phyloP scores from a whole-genome alignment of 2,329 filamentous ascomycete genomes.

The Botrytis sinoallii region DNA sequence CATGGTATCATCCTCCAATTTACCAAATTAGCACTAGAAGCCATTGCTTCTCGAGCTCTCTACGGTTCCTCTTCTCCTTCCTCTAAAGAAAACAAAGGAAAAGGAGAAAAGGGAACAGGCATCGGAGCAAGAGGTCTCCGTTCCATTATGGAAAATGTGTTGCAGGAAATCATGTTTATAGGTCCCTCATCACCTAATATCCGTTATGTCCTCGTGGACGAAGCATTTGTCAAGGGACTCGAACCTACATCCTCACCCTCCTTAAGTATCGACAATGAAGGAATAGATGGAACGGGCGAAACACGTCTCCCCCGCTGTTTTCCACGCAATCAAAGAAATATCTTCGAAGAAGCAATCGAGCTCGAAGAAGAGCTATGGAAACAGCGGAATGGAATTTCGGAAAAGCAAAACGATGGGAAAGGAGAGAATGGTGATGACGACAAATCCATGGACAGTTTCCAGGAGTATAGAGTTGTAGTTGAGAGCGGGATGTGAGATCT shows the following conservation, averaged over 20 bases:
- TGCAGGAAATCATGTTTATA: slow-evolving; percentile 79
- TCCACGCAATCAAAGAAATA: slow-evolving; percentile 67
- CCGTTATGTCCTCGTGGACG: slow-evolving; percentile 71
- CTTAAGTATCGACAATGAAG: neutral
- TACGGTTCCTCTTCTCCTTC: slow-evolving; percentile 44
- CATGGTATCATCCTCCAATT: slow-evolving; percentile 74
- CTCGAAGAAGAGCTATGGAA: slow-evolving; percentile 53
- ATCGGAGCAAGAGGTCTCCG: slow-evolving; percentile 71
- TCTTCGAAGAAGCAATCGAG: slow-evolving; percentile 64
- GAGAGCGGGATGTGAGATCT: slow-evolving; percentile 32
- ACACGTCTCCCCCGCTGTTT: slow-evolving; percentile 47
- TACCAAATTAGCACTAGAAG: slow-evolving; percentile 75
- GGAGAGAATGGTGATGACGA: neutral
- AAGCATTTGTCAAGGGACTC: slow-evolving; percentile 41
- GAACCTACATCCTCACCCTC: neutral
- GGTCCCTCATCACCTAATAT: slow-evolving; percentile 56
- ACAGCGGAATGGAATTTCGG: slow-evolving; percentile 18
- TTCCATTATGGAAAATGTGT: slow-evolving; percentile 75
- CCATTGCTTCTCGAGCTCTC: slow-evolving; percentile 61
- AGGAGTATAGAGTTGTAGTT: slow-evolving; percentile 31
- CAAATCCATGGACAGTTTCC: slow-evolving; percentile 27
- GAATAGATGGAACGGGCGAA: neutral
- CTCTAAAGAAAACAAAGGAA: neutral
- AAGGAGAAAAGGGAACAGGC: neutral
- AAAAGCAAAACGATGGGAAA: neutral